These are phyloP conservation scores for Phytophthora rubi DNA, from an alignment of 352 stramenopile genomes.

Conservation along the genomic window DNA sequence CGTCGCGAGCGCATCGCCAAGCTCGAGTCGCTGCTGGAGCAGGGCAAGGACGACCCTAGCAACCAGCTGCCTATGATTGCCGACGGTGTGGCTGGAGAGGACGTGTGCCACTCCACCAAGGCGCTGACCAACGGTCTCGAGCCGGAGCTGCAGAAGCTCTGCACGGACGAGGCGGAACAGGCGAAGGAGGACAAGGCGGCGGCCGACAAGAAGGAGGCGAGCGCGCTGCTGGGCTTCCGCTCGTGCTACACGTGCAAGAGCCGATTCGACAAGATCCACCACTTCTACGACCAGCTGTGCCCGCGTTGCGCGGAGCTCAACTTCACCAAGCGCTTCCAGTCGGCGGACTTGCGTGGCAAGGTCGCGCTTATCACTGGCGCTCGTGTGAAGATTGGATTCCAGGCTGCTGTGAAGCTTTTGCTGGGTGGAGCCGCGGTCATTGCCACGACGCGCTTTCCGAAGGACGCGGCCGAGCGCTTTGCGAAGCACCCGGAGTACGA, in stretches of 20 bases:
- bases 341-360: conserved; percentile 86
- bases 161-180: conserved; percentile 58
- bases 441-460: conserved; percentile 95
- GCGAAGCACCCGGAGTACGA: conserved; percentile 92
- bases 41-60: conserved; percentile 66
- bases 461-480: conserved; percentile 92
- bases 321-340: conserved; percentile 95
- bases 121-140: conserved; percentile 29
- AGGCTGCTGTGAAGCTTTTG: conserved; percentile 94
- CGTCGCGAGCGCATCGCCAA: conserved; percentile 92
- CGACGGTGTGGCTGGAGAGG: conserved; percentile 87
- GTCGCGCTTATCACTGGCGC: conserved; percentile 95
- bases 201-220: conserved; percentile 61
- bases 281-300: conserved; percentile 97
- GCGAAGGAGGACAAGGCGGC: conserved; percentile 56
- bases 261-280: conserved; percentile 94
- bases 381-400: conserved; percentile 98
- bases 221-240: conserved; percentile 76
- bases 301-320: conserved; percentile 94
- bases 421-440: conserved; percentile 93
- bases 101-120: conserved; percentile 60
- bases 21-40: conserved; percentile 89
- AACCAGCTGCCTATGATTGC: conserved; percentile 87
- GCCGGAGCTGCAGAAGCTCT: conserved; percentile 61
- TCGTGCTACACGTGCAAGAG: conserved; percentile 98